A percentile compares a stretch with the other conserved stretches of the same genome.
Evolutionary conservation across 495 filamentous ascomycete species (phyloP).

Genomic region (Trichoderma reesei): DNA sequence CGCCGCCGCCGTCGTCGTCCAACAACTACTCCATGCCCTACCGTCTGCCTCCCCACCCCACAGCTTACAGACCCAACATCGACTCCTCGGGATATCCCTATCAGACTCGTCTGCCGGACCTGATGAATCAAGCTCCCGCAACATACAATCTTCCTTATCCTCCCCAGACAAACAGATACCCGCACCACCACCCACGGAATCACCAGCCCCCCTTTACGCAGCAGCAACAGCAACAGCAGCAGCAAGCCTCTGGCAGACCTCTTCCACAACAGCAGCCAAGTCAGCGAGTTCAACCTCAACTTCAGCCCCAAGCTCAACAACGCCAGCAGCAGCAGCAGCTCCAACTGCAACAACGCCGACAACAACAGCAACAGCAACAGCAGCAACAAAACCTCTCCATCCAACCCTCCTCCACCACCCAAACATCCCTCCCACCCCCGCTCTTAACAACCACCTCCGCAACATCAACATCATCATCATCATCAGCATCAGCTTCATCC

Average conservation of each 20-base stretch:
- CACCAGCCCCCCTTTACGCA: constrained; percentile 1
- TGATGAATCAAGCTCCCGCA: neutral
- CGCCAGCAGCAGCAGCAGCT: constrained; percentile 11
- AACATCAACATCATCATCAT: neutral
- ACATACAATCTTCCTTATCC: neutral
- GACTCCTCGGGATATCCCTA: neutral
- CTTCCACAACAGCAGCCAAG: neutral
- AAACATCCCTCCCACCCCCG: constrained; percentile 6
- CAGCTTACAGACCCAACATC: neutral
- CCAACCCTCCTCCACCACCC: neutral
- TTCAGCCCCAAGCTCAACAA: neutral
- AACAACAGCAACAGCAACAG: constrained; percentile 10
- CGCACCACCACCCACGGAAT: constrained; percentile 6
- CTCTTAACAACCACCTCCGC: constrained; percentile 15
- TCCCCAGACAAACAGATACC: neutral
- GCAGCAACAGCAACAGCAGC: constrained; percentile 8
- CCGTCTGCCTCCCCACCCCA: neutral
- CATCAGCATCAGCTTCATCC: constrained; percentile 15
- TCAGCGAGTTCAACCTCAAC: neutral
- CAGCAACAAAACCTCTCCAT: constrained; percentile 11
- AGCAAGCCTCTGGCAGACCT: neutral
- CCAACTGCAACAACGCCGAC: constrained; percentile 10
- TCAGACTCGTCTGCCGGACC: neutral
- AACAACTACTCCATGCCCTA: constrained; percentile 3
- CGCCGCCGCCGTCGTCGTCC: neutral